Evolutionary conservation across 148 eudicot species (phyloP).

Genomic region (Chenopodium formosanum): DNA sequence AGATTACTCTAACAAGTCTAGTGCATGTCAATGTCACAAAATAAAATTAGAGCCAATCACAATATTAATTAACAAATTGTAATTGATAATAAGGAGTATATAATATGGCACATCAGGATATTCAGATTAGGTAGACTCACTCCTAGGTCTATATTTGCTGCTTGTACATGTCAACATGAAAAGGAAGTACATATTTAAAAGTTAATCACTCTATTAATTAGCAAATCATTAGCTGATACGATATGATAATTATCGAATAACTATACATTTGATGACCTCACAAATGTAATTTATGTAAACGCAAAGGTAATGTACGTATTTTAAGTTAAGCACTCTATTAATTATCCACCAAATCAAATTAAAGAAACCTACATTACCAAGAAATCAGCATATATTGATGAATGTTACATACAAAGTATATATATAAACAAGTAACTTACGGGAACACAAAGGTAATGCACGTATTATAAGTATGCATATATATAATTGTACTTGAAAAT

Average conservation of each 20-base stretch:
- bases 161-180: slow-evolving; percentile 5
- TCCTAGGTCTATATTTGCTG: slow-evolving; percentile 6
- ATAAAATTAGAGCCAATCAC: neutral
- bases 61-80: neutral
- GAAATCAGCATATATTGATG: too few species aligned
- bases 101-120: slow-evolving; percentile 1
- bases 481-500: neutral
- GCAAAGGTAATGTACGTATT: too few species aligned
- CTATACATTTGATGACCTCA: too few species aligned
- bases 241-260: neutral
- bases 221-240: neutral
- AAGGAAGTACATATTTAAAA: neutral
- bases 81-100: neutral
- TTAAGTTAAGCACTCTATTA: neutral
- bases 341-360: neutral
- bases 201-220: neutral
- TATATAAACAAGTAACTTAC: too few species aligned
- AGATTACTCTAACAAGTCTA: neutral
- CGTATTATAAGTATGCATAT: too few species aligned
- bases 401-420: too few species aligned
- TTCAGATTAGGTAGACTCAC: neutral
- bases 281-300: too few species aligned
- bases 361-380: too few species aligned
- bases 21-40: neutral
- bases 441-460: too few species aligned